Base-by-base conservation (phyloP, 352 stramenopile genomes). In the Globisporangium emineosum region DNA sequence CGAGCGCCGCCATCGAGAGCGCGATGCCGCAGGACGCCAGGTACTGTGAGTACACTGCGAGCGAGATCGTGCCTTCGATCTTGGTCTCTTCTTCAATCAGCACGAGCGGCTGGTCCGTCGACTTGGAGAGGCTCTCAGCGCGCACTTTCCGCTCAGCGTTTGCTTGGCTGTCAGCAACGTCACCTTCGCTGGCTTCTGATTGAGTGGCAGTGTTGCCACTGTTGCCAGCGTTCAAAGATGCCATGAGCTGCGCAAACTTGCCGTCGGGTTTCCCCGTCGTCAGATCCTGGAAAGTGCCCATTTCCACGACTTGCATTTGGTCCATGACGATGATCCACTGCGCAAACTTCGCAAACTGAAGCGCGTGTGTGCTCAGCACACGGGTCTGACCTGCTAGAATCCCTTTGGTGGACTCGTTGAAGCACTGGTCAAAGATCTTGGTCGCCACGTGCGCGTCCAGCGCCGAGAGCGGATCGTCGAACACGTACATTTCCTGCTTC, bases 281-380 rank as follows among this genome's bases (percentile, higher is more conserved):
- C 7, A 91, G 54, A 6, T 88, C 72, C 8, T 82, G 45, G 58
- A 82, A 89, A 15, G 79, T 86, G 5, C 82, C 82, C 70, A 86
- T 86, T 51, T 91, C 75, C 23, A 72, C 77, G 6, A 87, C 77
- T 2, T 67, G 72, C 76, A 86, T 85, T 23, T 86, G 77, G 47
- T 88, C 77, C 78, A 91, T 88, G 5, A 91, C 79, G 35, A 91
- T 83, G 52, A 91, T 86, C 80, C 80, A 89, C 37, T 91, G 73
- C 0, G 83, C 79, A 0, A 68, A 54, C 17, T 77, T 72, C 10
- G 77, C 78, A 58, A 88, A 86, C 50, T 88, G 71, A 2, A 90
- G 58, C 17, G 77, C 75, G 33, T 86, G 76, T 0, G 76, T 86
- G 35, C 72, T 79, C 4, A 91, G 51, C 40, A 91, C 71, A 0